Percentiles rank a stretch among this genome's conserved stretches.
phyloP scores from a whole-genome alignment of 2,329 filamentous ascomycete genomes.

The Alternaria panax region DNA sequence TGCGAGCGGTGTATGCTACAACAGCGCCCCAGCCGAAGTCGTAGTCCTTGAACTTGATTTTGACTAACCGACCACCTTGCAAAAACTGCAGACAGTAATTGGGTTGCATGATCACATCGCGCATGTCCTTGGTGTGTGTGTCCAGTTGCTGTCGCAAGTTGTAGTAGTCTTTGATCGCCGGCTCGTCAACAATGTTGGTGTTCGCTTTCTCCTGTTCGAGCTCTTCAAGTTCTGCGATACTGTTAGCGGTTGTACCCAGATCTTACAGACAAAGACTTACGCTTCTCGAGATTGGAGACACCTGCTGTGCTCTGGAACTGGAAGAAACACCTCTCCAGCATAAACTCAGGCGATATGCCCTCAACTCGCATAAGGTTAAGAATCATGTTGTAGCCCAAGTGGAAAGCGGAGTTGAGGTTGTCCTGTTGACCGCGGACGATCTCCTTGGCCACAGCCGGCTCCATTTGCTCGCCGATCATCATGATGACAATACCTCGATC shows the following conservation, averaged over 20 bases:
- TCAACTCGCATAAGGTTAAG: conserved; percentile 96
- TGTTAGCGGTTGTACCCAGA: conserved; percentile 1
- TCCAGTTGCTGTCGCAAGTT: conserved; percentile 85
- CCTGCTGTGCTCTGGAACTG: conserved; percentile 97
- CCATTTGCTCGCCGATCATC: conserved; percentile 98
- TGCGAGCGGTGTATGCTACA: conserved; percentile 73
- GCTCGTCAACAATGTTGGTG: conserved; percentile 83
- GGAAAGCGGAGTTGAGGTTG: conserved; percentile 95
- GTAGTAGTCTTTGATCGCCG: conserved; percentile 92
- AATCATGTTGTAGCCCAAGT: conserved; percentile 99
- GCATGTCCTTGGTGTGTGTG: conserved; percentile 86
- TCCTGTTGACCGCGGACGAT: conserved; percentile 98
- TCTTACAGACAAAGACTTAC: conserved; percentile 37
- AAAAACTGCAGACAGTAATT: conserved; percentile 85
- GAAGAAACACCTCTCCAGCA: conserved; percentile 98
- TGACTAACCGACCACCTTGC: conserved; percentile 85
- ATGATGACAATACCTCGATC: conserved; percentile 99
- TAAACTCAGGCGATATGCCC: conserved; percentile 97
- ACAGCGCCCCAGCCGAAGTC: conserved; percentile 97
- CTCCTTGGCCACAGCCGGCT: conserved; percentile 89
- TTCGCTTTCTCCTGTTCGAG: conserved; percentile 77
- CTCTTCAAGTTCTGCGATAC: conserved; percentile 70
- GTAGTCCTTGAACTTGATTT: conserved; percentile 77
- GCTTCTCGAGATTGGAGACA: conserved; percentile 80
- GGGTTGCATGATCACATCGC: conserved; percentile 88